Conservation (phyloP, 768 basidiomycete genomes). For the Xerocomus potaroensis region DNA sequence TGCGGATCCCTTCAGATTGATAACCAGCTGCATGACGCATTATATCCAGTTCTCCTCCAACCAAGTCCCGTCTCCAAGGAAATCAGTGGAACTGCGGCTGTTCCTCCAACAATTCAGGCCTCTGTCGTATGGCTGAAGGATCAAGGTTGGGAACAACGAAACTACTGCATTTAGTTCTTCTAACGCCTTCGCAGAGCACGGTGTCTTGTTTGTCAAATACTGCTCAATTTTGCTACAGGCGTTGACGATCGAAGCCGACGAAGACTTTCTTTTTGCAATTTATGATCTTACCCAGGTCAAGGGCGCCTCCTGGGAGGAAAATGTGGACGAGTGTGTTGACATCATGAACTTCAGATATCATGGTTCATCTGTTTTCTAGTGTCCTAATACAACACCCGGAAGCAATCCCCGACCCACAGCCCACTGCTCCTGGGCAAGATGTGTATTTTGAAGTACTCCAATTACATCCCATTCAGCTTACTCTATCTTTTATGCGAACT, state of each 20-base stretch:
- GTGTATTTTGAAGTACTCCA: slow-evolving; percentile 96
- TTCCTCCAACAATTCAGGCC: slow-evolving; percentile 80
- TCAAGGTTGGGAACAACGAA: slow-evolving; percentile 51
- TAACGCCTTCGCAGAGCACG: slow-evolving; percentile 63
- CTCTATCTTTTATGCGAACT: slow-evolving; percentile 95
- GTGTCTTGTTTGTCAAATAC: slow-evolving; percentile 97
- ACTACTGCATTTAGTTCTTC: background rate
- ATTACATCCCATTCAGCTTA: slow-evolving; percentile 88
- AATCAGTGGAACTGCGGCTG: slow-evolving; percentile 65
- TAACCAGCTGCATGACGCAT: slow-evolving; percentile 94
- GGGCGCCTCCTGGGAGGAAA: slow-evolving; percentile 86
- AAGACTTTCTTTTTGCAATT: slow-evolving; percentile 89
- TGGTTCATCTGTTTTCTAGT: slow-evolving; percentile 36
- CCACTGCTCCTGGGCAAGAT: slow-evolving; percentile 64
- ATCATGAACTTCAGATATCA: background rate
- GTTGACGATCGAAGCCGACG: slow-evolving; percentile 93
- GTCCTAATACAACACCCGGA: slow-evolving; percentile 68
- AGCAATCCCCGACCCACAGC: slow-evolving; percentile 66
- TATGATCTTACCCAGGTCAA: slow-evolving; percentile 90
- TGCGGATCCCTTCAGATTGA: slow-evolving; percentile 92
- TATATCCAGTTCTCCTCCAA: slow-evolving; percentile 93
- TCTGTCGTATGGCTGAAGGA: slow-evolving; percentile 92
- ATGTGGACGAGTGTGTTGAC: slow-evolving; percentile 61
- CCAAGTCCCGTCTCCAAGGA: slow-evolving; percentile 85
- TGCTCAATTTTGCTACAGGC: slow-evolving; percentile 92